Conservation (phyloP, 169 alveolate species). For the Cryptosporidium ubiquitum region DNA sequence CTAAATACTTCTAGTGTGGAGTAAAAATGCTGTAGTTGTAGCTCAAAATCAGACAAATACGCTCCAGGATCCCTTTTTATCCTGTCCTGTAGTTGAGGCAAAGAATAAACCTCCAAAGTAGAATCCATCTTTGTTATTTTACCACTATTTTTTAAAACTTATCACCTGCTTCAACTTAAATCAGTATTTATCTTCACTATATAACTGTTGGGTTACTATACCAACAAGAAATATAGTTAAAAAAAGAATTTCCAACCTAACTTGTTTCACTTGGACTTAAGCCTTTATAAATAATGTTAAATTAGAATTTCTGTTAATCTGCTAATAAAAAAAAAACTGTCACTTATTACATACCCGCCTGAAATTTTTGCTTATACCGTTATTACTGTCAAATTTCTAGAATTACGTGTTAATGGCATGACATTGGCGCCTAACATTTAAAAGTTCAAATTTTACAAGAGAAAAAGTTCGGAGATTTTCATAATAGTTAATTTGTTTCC, state of each 20-base stretch:
- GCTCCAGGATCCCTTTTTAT: slow-evolving; percentile 78
- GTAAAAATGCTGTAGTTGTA: slow-evolving; percentile 74
- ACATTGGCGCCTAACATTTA: neutral
- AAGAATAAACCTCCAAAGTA: slow-evolving; percentile 38
- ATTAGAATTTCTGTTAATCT: neutral
- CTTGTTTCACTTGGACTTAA: neutral
- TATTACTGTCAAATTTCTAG: slow-evolving; percentile 3
- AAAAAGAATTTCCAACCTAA: neutral
- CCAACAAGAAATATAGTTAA: neutral
- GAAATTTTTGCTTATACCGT: neutral
- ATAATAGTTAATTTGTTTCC: neutral
- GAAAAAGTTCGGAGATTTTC: neutral
- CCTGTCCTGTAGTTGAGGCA: slow-evolving; percentile 75
- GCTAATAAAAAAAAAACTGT: neutral
- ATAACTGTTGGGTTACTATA: neutral
- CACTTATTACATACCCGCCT: neutral
- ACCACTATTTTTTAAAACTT: neutral
- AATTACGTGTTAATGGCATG: slow-evolving; percentile 20
- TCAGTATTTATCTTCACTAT: neutral
- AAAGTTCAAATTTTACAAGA: neutral
- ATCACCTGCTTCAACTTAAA: neutral
- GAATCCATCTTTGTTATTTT: neutral
- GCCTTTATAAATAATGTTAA: neutral
- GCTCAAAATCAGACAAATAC: slow-evolving; percentile 75
- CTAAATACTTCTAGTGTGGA: slow-evolving; percentile 74